Conservation (phyloP, 2,329 filamentous ascomycete genomes). For the Calonectria ilicicola region DNA sequence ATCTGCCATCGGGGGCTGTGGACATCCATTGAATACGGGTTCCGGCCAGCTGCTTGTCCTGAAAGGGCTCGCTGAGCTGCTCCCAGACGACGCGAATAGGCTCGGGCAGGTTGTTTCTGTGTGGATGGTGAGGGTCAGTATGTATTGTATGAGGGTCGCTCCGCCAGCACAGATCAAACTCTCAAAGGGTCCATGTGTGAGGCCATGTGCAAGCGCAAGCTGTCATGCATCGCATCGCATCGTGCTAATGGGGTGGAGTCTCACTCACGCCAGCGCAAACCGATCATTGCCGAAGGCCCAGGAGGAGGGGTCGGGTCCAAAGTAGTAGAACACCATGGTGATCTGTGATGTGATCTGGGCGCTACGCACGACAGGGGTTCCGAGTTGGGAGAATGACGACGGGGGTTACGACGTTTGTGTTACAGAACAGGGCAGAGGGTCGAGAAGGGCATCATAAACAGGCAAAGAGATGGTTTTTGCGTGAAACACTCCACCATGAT, state of each 20-base stretch:
- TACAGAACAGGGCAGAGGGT: not conserved
- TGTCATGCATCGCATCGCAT: conserved; percentile 10
- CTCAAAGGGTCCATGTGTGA: not conserved
- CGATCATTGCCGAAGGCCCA: conserved; percentile 26
- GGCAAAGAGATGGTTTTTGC: not conserved
- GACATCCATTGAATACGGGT: conserved; percentile 22
- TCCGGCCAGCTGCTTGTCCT: conserved; percentile 23
- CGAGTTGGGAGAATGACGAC: not conserved
- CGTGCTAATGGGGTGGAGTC: conserved; percentile 5
- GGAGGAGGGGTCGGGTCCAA: conserved; percentile 24
- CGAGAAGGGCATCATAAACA: not conserved
- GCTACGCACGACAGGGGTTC: not conserved
- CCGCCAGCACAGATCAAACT: not conserved
- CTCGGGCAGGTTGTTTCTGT: conserved; percentile 21
- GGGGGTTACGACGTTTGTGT: not conserved
- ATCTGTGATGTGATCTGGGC: no score
- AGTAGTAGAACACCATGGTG: conserved; percentile 31
- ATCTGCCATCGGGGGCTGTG: conserved; percentile 10
- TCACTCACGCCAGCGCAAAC: conserved; percentile 25
- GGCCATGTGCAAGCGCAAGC: not conserved
- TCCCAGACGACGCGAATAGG: conserved; percentile 21
- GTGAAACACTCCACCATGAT: not conserved
- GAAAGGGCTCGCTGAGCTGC: conserved; percentile 9
- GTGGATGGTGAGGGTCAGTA: no score
- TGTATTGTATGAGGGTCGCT: no score